Base-by-base conservation (phyloP, 2,329 filamentous ascomycete species). In the Fusarium piperis region DNA sequence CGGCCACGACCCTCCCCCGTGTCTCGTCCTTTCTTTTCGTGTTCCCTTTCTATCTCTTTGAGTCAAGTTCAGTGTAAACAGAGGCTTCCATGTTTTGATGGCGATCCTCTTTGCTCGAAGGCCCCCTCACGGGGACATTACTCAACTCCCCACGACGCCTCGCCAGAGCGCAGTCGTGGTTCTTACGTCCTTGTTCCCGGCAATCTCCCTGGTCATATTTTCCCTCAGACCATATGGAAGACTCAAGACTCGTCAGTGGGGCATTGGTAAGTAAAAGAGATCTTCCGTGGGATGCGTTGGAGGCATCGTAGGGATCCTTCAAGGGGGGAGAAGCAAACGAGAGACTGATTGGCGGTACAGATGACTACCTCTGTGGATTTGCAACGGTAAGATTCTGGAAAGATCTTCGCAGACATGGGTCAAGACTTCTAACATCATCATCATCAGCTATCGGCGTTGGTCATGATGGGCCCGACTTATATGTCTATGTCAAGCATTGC, bases 321-420 rank as follows among this genome's bases (percentile, higher is more conserved):
- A 48, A 26, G 23, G 41, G 20, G 15, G 28, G 18, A 13, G 9
- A 30, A 53, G 20, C n/a, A 53, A 35, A 28, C 28, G 39, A 38
- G 62, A 56, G 28, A 62, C 57, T 67, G 26, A 67, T 56, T 10
- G 20, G 26, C 20, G 20, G 41, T 23, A 32, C 12, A 70, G 61
- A 70, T 32, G 61, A 70, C 41, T 62, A 58, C 38, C 53, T 68
- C 35, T 68, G 67, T 41, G 64, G 55, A 13, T 16, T 68, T 57
- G 61, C 65, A 65, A 68, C 57, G 39, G 67, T 68, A 59, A 26
- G 64, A 30, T 39, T 3, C 13, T 4, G 8, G 15, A 55, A 30
- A n/a, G 35, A 53, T 55, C 35, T 28, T 46, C 20, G 12, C 16
- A 16, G n/a, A 8, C 20, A 30, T 20, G 20, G 15, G 26, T 12